Base-by-base conservation (phyloP, 2,329 filamentous ascomycete genomes). In the Colletotrichum nymphaeae region DNA sequence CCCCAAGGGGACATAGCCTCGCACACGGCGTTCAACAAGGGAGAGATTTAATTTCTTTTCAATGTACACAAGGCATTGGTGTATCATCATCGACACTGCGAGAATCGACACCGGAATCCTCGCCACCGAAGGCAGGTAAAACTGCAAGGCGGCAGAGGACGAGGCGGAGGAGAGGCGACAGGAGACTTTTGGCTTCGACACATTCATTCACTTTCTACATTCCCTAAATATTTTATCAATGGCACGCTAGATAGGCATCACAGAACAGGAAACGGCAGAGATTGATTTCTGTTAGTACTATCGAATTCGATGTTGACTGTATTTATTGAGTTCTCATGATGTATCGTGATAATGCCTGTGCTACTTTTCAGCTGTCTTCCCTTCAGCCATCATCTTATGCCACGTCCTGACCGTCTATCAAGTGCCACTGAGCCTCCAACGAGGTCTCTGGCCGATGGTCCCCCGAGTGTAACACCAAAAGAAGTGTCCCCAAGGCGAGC, bases 161-260 rank as follows among this genome's bases (percentile, higher is more conserved):
- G 59, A 22, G 35, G 24, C 28, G 26, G 56, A 49, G 42, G 30
- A 55, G 62, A 30, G n/a, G 62, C 24, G 59, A 65, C 19, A 49
- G 42, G 42, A 56, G 52, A 56, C 60, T 60, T 72, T 70, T 73
- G 67, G 70, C 67, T 70, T 73, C 69, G 8, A 70, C 46, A 65
- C 26, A 60, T 52, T 63, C 65, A 64, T 55, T 72, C 66, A 16
- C 55, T 59, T 76, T 62, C 74, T 58, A 28, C 37, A 74, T 63
- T 68, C 68, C 59, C 52, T 59, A 60, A 66, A 49, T 62, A 35
- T n/a, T 12, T 67, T 57, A 58, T 64, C 56, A 59, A 37, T 63
- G 69, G 62, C 65, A 63, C 26, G 35, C 37, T 69, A 63, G 69
- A 69, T 72, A 65, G 67, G 55, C 64, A 56, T 2, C 55, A 26